These are phyloP conservation scores for Mycena pura DNA, from an alignment of 768 basidiomycete genomes.

Conservation along the genomic window DNA sequence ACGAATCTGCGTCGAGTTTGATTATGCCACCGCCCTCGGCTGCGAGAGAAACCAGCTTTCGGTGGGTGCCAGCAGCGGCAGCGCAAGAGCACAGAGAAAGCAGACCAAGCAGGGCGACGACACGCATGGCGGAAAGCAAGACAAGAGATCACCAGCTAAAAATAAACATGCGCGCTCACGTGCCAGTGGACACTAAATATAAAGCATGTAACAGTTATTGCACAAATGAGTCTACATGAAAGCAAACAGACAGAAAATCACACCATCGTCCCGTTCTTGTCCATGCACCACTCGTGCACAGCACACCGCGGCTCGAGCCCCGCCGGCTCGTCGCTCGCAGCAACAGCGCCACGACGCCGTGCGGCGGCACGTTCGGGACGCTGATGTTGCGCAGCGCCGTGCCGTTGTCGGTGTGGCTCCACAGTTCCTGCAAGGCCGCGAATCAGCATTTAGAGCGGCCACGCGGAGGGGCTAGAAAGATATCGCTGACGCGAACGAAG, in stretches of 20 bases:
- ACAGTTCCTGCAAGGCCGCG: slow-evolving; percentile 60
- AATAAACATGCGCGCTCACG: too few relatives aligned
- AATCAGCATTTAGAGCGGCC: not conserved
- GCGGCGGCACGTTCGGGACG: slow-evolving; percentile 59
- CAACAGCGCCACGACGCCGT: slow-evolving; percentile 73
- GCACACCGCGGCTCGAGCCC: slow-evolving; percentile 65
- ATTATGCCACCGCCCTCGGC: too few relatives aligned
- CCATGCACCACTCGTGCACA: slow-evolving; percentile 62
- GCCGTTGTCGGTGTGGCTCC: slow-evolving; percentile 75
- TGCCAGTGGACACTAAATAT: too few relatives aligned
- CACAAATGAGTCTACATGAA: too few relatives aligned
- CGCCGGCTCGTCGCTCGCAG: slow-evolving; percentile 68
- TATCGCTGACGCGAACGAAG: slow-evolving; percentile 58
- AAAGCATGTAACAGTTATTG: too few relatives aligned
- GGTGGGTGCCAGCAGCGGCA: too few relatives aligned
- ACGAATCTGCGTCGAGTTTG: too few relatives aligned
- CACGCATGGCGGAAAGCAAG: too few relatives aligned
- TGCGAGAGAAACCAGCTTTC: too few relatives aligned
- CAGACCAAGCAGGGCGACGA: too few relatives aligned
- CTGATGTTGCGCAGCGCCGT: slow-evolving; percentile 68
- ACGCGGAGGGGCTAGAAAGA: not conserved
- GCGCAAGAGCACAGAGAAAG: too few relatives aligned
- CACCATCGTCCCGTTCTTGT: slow-evolving; percentile 58
- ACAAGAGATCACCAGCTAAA: too few relatives aligned
- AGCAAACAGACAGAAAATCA: not conserved